phyloP scores from a whole-genome alignment of 345 rosid genomes.

The Zanthoxylum bungeanum region DNA sequence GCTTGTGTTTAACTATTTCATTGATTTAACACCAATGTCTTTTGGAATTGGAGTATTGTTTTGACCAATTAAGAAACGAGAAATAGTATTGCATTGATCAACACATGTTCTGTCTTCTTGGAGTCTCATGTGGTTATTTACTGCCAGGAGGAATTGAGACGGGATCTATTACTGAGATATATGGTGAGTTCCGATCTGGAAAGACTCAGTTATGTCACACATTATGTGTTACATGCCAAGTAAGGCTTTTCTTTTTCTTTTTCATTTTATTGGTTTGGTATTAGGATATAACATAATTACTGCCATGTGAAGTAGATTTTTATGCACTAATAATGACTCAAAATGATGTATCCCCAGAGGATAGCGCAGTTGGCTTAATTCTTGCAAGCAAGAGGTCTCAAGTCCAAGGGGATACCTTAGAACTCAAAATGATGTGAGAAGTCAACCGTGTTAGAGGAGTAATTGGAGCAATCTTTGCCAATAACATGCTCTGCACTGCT shows the following conservation, averaged over 20 bases:
- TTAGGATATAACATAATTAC: neutral
- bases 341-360: no score
- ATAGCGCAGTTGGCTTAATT: no score
- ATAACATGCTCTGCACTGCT: neutral
- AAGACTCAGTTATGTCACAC: constrained; percentile 99
- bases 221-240: constrained; percentile 96
- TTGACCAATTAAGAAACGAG: neutral
- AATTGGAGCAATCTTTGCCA: neutral
- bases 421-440: neutral
- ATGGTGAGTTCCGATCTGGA: constrained; percentile 97
- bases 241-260: constrained; percentile 33
- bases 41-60: neutral
- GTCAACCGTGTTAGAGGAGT: neutral
- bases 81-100: neutral
- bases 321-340: neutral
- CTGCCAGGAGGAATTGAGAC: constrained; percentile 89
- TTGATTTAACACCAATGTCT: neutral
- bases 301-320: neutral
- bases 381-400: no score
- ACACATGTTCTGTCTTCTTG: neutral
- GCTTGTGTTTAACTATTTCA: neutral
- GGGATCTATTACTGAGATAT: constrained; percentile 92
- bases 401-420: no score
- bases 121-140: constrained; percentile 16
- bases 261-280: constrained; percentile 1